Evolutionary conservation across 2,329 filamentous ascomycete species (phyloP).

Genomic region (Elsinoe batatas): DNA sequence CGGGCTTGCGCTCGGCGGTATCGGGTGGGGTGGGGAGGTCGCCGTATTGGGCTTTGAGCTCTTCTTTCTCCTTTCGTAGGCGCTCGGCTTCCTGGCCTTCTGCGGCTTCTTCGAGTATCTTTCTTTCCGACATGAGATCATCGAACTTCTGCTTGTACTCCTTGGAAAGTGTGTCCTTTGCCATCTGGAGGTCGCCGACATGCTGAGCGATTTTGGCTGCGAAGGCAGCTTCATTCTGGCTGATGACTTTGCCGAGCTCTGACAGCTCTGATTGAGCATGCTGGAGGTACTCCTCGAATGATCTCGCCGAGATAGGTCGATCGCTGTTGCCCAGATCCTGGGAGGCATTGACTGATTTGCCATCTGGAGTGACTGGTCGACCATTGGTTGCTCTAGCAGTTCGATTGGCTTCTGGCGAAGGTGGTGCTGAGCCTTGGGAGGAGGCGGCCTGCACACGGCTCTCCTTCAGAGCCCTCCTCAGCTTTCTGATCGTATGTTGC

Average conservation of each 20-base stretch:
- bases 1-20: not conserved
- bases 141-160: slow-evolving; percentile 28
- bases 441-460: not conserved
- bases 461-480: not conserved
- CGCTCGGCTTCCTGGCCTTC: slow-evolving; percentile 23
- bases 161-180: slow-evolving; percentile 26
- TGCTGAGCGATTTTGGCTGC: slow-evolving; percentile 29
- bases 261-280: slow-evolving; percentile 26
- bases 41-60: slow-evolving; percentile 23
- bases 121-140: slow-evolving; percentile 22
- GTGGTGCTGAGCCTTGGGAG: not conserved
- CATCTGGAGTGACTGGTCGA: slow-evolving; percentile 13
- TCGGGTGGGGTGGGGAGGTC: not conserved
- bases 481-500: not conserved
- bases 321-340: not conserved
- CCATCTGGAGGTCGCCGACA: slow-evolving; percentile 27
- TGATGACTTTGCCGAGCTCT: slow-evolving; percentile 27
- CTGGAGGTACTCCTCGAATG: slow-evolving; percentile 29
- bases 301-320: slow-evolving; percentile 13
- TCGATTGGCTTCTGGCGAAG: not conserved
- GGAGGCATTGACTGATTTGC: not conserved
- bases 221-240: slow-evolving; percentile 27
- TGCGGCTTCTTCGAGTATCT: slow-evolving; percentile 24
- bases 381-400: not conserved
- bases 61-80: slow-evolving; percentile 25